These are phyloP conservation scores for Pilatotrama ljubarskyi DNA, from an alignment of 768 basidiomycete genomes.

Conservation along the genomic window DNA sequence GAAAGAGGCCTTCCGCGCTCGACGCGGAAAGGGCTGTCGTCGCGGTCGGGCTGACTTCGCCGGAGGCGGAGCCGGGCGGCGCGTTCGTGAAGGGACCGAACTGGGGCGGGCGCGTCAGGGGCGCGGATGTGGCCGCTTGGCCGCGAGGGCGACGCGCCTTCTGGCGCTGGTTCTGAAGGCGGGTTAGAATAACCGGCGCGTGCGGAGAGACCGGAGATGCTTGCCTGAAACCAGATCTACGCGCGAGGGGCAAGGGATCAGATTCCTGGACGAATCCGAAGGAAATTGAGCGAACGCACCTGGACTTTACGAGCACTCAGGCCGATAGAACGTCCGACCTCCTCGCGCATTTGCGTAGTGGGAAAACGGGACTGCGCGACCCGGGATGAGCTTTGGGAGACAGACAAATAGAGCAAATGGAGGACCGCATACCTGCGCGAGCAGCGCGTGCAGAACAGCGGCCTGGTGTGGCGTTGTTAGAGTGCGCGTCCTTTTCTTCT, in stretches of 20 bases:
- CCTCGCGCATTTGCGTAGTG: conserved; percentile 83
- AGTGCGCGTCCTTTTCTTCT: conserved; percentile 82
- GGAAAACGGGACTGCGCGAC: conserved; percentile 77
- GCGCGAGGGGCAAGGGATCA: conserved; percentile 35
- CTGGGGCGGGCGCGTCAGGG: conserved; percentile 56
- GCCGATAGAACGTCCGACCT: conserved; percentile 85
- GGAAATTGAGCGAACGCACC: conserved; percentile 45
- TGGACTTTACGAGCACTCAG: conserved; percentile 89
- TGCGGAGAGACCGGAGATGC: conserved; percentile 12
- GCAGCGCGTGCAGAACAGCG: conserved; percentile 80
- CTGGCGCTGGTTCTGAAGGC: conserved; percentile 77
- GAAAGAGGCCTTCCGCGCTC: conserved; percentile 14
- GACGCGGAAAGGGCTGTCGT: conserved; percentile 1
- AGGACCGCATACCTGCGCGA: conserved; percentile 66
- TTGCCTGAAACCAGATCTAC: conserved; percentile 90
- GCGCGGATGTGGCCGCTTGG: conserved; percentile 46
- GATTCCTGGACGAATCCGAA: background rate
- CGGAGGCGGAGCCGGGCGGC: conserved; percentile 28
- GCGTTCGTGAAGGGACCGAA: conserved; percentile 61
- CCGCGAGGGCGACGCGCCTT: conserved; percentile 77
- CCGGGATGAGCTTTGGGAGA: background rate
- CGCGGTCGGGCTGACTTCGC: conserved; percentile 15
- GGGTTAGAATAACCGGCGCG: conserved; percentile 25
- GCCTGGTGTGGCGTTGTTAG: conserved; percentile 88
- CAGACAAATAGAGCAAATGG: background rate